Evolutionary conservation across 805 yeast species (phyloP), one percentile per base, ranked within the genome.

Genomic region (Yarrowia porcina): DNA sequence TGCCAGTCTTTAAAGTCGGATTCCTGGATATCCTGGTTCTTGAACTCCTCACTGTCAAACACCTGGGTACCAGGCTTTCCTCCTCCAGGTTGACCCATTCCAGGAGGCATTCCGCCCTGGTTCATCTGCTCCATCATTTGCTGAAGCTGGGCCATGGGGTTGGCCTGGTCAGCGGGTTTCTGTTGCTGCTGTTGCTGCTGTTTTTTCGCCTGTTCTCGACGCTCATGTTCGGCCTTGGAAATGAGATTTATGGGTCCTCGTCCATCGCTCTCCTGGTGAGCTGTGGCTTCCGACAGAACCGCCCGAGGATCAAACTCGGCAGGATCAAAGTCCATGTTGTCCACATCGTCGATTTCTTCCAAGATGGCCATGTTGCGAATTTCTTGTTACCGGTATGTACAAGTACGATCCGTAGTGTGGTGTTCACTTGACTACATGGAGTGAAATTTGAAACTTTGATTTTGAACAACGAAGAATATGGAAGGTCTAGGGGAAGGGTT

Each of bases 311-410:
- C 97, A 66, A 90, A 88, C 76, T 93, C 96, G 3, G 96, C 96
- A 27, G 92, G 79, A 75, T 92, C 97, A 89, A 90, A 87, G 69
- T 93, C 97, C 85, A 90, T 79, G 76, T 91, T 86, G 71, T 92
- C 97, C 75, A 89, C 96, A 70, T 84, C 88, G 72, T 87, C 91
- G 63, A 73, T 67, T 67, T 76, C 78, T 67, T 76, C 79, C 57
- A 75, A 67, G 50, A 69, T 67, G n/a, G 73, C 73, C 73, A 70
- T 71, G 44, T 27, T 42, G 28, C 6, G 54, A 18, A 18, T 27
- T 20, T 27, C 23, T 13, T 7, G 32, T 32, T 12, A n/a, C n/a
- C n/a, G n/a, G n/a, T n/a, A n/a, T n/a, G n/a, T n/a, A n/a, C n/a
- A n/a, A n/a, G n/a, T n/a, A n/a, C n/a, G n/a, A n/a, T n/a, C n/a